These are phyloP conservation scores for Apiospora koreana DNA, from an alignment of 2,329 filamentous ascomycete species.

Conservation along the genomic window DNA sequence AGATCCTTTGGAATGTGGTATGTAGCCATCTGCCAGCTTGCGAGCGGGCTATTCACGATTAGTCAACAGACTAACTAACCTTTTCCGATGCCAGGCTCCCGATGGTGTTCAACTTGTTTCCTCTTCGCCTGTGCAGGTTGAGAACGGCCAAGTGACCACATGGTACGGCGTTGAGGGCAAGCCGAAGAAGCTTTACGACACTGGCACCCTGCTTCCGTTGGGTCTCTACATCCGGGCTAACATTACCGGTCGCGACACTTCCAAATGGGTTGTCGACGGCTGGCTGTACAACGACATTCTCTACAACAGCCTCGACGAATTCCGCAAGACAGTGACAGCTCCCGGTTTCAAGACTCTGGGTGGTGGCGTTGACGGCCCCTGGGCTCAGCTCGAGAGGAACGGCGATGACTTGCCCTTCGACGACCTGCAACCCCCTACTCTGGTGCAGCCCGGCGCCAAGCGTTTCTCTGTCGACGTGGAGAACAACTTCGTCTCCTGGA, in stretches of 20 bases:
- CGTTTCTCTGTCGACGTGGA: slow-evolving; percentile 44
- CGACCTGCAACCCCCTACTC: slow-evolving; percentile 36
- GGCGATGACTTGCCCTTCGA: slow-evolving; percentile 40
- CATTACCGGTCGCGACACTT: slow-evolving; percentile 50
- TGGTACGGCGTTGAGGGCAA: not conserved
- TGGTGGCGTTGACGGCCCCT: slow-evolving; percentile 48
- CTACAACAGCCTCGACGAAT: slow-evolving; percentile 51
- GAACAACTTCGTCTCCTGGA: slow-evolving; percentile 43
- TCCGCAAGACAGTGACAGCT: slow-evolving; percentile 43
- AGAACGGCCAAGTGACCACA: not conserved
- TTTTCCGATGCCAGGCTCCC: not conserved
- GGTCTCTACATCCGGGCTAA: slow-evolving; percentile 47
- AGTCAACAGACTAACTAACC: not conserved
- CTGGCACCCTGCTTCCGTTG: slow-evolving; percentile 45
- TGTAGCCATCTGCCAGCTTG: not conserved
- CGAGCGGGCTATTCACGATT: not conserved
- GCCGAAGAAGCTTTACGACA: slow-evolving; percentile 27
- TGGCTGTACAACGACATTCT: slow-evolving; percentile 59
- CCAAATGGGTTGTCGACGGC: slow-evolving; percentile 49
- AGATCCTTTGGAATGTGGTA: not conserved
- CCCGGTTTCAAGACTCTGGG: slow-evolving; percentile 47
- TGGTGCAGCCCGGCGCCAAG: slow-evolving; percentile 38
- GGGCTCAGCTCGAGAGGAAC: slow-evolving; percentile 43
- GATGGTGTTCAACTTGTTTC: not conserved
- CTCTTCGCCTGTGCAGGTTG: not conserved